Evolutionary conservation across 2,329 filamentous ascomycete species (phyloP), one percentile per base, ranked within the genome.

Genomic region (Penicillium polonicum): DNA sequence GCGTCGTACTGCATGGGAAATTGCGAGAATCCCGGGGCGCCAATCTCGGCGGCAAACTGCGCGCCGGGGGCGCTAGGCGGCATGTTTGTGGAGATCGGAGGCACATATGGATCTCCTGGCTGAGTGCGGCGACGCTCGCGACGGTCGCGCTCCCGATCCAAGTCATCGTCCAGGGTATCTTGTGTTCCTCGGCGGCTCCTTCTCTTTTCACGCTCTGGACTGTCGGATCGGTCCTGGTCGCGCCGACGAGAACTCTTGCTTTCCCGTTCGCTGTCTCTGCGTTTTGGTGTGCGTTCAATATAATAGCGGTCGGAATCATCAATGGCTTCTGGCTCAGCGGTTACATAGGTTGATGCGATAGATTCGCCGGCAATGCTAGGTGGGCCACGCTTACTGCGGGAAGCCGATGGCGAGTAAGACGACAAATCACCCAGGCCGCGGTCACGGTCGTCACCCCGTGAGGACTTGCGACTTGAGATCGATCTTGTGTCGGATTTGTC

Each of bases 391-490:
- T 52, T 65, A 60, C 61, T 69, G 48, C 65, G 65, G 45, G 61
- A 64, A 43, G 60, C 52, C 15, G 68, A 65, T 10, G 67, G 62
- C 43, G 67, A 52, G 54, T 72, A 70, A 53, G 64, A 55, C 21
- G 67, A 63, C 61, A 72, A 58, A 61, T 75, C 72, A 52, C 69
- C 72, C 62, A 75, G 65, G 56, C 71, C 74, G 54, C 74, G 72
- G 56, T 75, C 76, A 74, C 76, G 76, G 72, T 78, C 76, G 73
- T 79, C 77, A 76, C 74, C 73, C 72, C 76, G 74, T 71, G 76
- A 68, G 55, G 75, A 72, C 66, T 74, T 77, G 64, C 70, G 73
- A 60, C 70, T 72, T 45, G 70, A 68, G 55, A 70, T 68, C 21
- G 71, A 74, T 63, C 71, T 74, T 38, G 71, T 71, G 56, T 71